Conservation (phyloP, 306 rosid genomes). For the Acacia confusa region DNA sequence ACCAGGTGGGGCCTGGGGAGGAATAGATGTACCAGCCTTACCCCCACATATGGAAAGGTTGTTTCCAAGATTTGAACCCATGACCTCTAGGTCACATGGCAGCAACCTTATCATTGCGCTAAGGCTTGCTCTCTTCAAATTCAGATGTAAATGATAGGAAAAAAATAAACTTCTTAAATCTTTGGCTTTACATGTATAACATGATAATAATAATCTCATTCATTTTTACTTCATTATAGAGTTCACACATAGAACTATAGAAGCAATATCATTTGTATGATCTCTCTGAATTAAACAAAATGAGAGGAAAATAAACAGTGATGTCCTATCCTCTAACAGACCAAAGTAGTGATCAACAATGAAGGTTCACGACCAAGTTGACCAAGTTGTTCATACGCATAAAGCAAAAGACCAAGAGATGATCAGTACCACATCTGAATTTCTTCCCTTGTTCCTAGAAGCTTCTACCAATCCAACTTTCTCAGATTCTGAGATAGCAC, state of each 20-base stretch:
- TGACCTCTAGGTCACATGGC: too few species aligned
- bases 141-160: conserved; percentile 3
- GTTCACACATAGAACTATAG: neutral
- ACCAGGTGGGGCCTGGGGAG: too few species aligned
- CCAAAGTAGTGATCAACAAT: conserved; percentile 23
- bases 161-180: neutral
- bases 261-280: neutral
- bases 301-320: neutral
- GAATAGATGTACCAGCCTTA: too few species aligned
- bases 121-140: neutral
- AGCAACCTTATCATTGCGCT: too few species aligned
- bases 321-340: conserved; percentile 21
- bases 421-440: conserved; percentile 45
- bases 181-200: conserved; percentile 4
- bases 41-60: too few species aligned
- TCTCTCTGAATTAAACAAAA: neutral
- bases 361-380: neutral
- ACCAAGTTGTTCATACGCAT: neutral
- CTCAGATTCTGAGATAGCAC: conserved; percentile 36
- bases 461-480: conserved; percentile 41
- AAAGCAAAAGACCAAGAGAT: conserved; percentile 28
- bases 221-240: conserved; percentile 10
- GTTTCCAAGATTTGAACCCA: too few species aligned
- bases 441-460: conserved; percentile 43
- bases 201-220: conserved; percentile 16